A percentile compares a stretch with the other conserved stretches of the same genome.
Evolutionary conservation across 208 protist genomes (phyloP).

Genomic region (Jaenimonas drosophilae): DNA sequence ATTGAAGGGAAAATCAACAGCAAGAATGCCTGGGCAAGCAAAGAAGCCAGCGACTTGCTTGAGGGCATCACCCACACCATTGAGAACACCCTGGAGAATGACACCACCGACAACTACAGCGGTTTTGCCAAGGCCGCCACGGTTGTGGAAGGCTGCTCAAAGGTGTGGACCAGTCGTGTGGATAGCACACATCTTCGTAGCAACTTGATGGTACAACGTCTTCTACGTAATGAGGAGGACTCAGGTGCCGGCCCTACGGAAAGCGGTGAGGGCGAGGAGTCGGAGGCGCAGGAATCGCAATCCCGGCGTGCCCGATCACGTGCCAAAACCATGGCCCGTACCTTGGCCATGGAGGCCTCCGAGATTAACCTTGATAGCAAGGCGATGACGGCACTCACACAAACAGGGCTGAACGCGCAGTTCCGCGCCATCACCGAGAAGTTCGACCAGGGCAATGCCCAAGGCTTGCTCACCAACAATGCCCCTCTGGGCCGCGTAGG

Average conservation of each 20-base stretch:
- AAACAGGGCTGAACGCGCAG: constrained; percentile 67
- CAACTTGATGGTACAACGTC: constrained; percentile 79
- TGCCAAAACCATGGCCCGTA: constrained; percentile 25
- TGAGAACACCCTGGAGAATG: constrained; percentile 57
- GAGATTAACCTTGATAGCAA: constrained; percentile 85
- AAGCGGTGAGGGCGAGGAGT: constrained; percentile 16
- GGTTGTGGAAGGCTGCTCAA: constrained; percentile 89
- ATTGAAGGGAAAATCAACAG: constrained; percentile 88
- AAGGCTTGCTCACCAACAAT: constrained; percentile 82
- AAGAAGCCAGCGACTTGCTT: constrained; percentile 82
- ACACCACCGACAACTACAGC: constrained; percentile 62
- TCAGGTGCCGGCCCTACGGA: constrained; percentile 8
- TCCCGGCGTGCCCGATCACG: not conserved
- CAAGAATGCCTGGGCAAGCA: constrained; percentile 84
- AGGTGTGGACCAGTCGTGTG: constrained; percentile 88
- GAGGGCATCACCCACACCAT: constrained; percentile 87
- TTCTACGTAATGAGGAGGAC: constrained; percentile 69
- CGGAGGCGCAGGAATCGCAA: not conserved
- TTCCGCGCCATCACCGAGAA: constrained; percentile 86
- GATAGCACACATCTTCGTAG: constrained; percentile 84
- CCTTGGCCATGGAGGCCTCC: constrained; percentile 55
- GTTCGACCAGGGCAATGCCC: constrained; percentile 85
- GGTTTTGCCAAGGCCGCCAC: constrained; percentile 87
- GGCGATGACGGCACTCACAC: constrained; percentile 50
- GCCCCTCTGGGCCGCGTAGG: constrained; percentile 61